Evolutionary conservation across 768 basidiomycete genomes (phyloP).

Genomic region (Candolleomyces aberdarensis): DNA sequence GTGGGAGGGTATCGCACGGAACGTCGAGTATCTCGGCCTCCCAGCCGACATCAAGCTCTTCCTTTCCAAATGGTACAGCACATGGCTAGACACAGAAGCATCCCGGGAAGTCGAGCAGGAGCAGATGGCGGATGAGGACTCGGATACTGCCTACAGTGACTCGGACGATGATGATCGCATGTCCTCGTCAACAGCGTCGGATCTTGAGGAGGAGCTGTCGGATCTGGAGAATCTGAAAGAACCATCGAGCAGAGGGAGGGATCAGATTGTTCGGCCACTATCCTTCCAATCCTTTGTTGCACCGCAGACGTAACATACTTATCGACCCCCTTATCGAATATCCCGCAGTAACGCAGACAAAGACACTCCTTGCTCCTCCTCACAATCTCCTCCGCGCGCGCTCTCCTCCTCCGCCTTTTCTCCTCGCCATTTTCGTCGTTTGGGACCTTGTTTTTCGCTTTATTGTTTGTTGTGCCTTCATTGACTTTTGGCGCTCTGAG

Average conservation of each 20-base stretch:
- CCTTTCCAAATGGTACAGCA: slow-evolving; percentile 70
- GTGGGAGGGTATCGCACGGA: slow-evolving; percentile 87
- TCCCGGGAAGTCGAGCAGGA: slow-evolving; percentile 15
- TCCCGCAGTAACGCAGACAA: slow-evolving; percentile 6
- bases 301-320: background rate
- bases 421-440: background rate
- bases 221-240: slow-evolving; percentile 17
- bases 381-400: background rate
- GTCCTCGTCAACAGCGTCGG: slow-evolving; percentile 32
- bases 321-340: background rate
- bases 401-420: slow-evolving; percentile 3
- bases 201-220: slow-evolving; percentile 31
- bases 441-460: slow-evolving; percentile 5
- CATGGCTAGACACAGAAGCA: slow-evolving; percentile 49
- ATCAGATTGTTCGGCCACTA: slow-evolving; percentile 29
- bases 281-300: slow-evolving; percentile 25
- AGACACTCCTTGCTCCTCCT: too few species aligned
- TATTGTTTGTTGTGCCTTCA: background rate
- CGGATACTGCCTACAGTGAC: slow-evolving; percentile 33
- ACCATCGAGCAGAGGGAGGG: slow-evolving; percentile 8
- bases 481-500: slow-evolving; percentile 1
- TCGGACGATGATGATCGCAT: slow-evolving; percentile 34
- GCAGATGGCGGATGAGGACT: slow-evolving; percentile 34
- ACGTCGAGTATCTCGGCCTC: slow-evolving; percentile 85
- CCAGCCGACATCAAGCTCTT: slow-evolving; percentile 73